These are phyloP conservation scores for baker's yeast (Saccharomyces cerevisiae) DNA, from an alignment of 805 yeast species.

Conservation along the genomic window DNA sequence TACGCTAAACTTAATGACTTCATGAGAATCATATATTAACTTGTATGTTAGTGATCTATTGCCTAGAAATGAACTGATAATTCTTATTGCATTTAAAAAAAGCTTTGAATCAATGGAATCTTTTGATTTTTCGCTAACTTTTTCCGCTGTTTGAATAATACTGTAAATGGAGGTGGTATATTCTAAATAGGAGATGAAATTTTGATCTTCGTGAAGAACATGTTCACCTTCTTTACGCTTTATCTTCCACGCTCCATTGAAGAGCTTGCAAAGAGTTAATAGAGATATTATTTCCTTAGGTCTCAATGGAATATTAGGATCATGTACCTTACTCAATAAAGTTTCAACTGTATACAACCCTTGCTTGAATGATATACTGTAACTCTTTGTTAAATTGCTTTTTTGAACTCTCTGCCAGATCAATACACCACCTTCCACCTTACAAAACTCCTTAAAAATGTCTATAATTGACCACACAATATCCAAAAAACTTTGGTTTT, in stretches of 20 bases:
- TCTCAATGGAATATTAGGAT: conserved; percentile 27
- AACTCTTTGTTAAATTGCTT: conserved; percentile 30
- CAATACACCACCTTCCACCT: conserved; percentile 30
- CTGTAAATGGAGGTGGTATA: conserved; percentile 39
- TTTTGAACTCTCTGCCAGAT: conserved; percentile 30
- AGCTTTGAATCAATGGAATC: conserved; percentile 9
- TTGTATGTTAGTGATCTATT: conserved; percentile 21
- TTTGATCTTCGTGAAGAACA: conserved; percentile 49
- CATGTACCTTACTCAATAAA: conserved; percentile 28
- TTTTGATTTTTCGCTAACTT: conserved; percentile 14
- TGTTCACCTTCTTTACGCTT: conserved; percentile 60
- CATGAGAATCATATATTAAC: conserved; percentile 17
- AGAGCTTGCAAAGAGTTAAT: conserved; percentile 41
- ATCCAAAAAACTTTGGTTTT: conserved; percentile 33
- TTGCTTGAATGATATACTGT: conserved; percentile 29
- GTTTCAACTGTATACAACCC: conserved; percentile 31
- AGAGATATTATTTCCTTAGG: conserved; percentile 36
- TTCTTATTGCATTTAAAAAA: conserved; percentile 30
- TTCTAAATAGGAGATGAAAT: conserved; percentile 43
- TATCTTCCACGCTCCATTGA: conserved; percentile 51
- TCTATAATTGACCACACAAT: conserved; percentile 41
- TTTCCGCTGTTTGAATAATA: conserved; percentile 35
- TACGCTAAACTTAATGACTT: conserved; percentile 33
- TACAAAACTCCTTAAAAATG: conserved; percentile 37
- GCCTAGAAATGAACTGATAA: conserved; percentile 29